Conservation (phyloP, 768 basidiomycete genomes). For the Hypholoma fasciculare region DNA sequence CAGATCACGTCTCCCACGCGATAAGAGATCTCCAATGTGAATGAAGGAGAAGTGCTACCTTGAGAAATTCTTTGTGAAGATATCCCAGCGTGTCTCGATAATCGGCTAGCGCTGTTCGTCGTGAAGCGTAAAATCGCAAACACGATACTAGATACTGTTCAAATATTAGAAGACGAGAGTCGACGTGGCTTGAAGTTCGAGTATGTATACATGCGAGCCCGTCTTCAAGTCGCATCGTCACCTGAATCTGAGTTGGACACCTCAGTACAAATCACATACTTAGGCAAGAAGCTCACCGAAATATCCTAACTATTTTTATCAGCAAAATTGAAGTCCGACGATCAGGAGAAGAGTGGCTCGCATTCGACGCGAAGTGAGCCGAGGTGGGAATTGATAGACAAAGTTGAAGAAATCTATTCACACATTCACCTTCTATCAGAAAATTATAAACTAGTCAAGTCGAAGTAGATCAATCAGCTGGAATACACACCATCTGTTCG, state of each 20-base stretch:
- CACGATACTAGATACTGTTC: too few species aligned
- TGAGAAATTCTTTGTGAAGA: neutral
- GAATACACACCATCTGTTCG: too few species aligned
- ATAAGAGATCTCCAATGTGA: neutral
- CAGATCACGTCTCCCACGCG: neutral
- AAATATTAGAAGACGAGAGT: constrained; percentile 3
- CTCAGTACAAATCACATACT: neutral
- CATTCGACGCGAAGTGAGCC: neutral
- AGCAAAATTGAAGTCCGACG: constrained; percentile 2
- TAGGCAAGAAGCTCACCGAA: neutral
- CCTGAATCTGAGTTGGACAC: neutral
- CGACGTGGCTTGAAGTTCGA: neutral
- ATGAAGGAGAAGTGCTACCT: too few species aligned
- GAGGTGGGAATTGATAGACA: neutral
- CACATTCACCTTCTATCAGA: constrained; percentile 6
- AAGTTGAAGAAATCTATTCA: neutral
- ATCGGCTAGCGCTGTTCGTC: neutral
- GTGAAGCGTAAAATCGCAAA: neutral
- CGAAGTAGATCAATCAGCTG: neutral
- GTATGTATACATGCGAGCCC: neutral
- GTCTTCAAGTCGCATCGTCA: constrained; percentile 12
- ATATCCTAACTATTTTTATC: neutral
- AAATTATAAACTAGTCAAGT: neutral
- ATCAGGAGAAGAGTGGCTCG: neutral
- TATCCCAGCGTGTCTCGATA: neutral